A percentile compares a stretch with the other conserved stretches of the same genome.
Conservation (phyloP, 768 basidiomycete species). For the Russula virescens region DNA sequence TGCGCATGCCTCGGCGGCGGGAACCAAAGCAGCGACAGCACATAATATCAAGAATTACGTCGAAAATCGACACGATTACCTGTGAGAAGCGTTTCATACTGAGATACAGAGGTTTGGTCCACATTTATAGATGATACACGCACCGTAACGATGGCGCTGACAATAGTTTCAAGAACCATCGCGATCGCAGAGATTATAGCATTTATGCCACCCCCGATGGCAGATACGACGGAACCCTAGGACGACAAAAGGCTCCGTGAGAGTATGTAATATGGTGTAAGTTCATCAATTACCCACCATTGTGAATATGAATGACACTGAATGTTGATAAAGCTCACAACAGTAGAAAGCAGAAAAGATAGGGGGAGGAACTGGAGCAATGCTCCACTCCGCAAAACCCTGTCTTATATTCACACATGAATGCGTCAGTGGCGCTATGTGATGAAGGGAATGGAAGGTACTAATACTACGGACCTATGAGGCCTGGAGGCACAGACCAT, state of each 20-base stretch:
- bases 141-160: conserved; percentile 55
- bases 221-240: conserved; percentile 60
- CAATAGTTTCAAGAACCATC: conserved; percentile 51
- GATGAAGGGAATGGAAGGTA: too few relatives aligned
- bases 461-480: too few relatives aligned
- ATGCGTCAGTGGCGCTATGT: too few relatives aligned
- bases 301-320: too few relatives aligned
- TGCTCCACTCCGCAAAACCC: background rate
- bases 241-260: background rate
- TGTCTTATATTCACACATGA: background rate
- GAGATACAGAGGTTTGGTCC: background rate
- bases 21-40: too few relatives aligned
- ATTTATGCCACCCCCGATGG: conserved; percentile 57
- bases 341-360: background rate
- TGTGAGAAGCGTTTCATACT: conserved; percentile 24
- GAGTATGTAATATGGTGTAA: too few relatives aligned
- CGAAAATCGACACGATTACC: conserved; percentile 36
- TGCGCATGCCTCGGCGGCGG: too few relatives aligned
- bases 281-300: conserved; percentile 3
- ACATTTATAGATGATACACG: conserved; percentile 19
- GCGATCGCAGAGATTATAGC: conserved; percentile 59
- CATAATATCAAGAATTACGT: too few relatives aligned
- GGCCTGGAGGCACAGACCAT: too few relatives aligned
- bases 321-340: background rate
- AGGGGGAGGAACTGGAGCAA: background rate